These are phyloP conservation scores for Jaapia argillacea DNA, from an alignment of 768 basidiomycete genomes.

Conservation along the genomic window DNA sequence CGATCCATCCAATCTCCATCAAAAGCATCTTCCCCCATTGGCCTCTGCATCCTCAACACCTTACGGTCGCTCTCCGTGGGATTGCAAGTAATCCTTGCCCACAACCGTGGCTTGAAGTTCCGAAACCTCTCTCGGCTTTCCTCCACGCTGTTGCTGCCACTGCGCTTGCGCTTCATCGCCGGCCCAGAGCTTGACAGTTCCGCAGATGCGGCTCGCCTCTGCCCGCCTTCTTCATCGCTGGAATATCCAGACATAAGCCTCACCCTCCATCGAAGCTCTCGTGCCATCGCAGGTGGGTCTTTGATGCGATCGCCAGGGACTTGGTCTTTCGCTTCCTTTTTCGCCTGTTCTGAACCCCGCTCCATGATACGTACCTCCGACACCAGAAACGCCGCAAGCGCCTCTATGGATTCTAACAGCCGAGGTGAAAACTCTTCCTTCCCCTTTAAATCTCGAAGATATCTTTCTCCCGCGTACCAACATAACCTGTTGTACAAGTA, in stretches of 20 bases:
- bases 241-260: conserved; percentile 46
- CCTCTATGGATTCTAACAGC: conserved; percentile 59
- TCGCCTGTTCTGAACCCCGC: conserved; percentile 55
- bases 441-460: conserved; percentile 59
- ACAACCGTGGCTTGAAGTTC: conserved; percentile 59
- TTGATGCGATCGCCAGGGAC: conserved; percentile 75
- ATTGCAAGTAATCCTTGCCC: conserved; percentile 44
- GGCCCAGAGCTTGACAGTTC: conserved; percentile 17
- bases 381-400: conserved; percentile 72
- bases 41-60: conserved; percentile 27
- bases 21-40: conserved; percentile 31
- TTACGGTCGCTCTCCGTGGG: conserved; percentile 31
- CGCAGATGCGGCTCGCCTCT: conserved; percentile 15
- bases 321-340: conserved; percentile 72
- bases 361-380: conserved; percentile 68
- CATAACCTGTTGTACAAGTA: conserved; percentile 67
- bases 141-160: conserved; percentile 24
- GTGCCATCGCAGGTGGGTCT: conserved; percentile 70
- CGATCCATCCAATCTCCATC: conserved; percentile 31
- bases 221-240: conserved; percentile 58
- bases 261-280: conserved; percentile 82
- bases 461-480: conserved; percentile 86
- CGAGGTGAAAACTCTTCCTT: conserved; percentile 43
- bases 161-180: conserved; percentile 30
- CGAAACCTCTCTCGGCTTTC: conserved; percentile 29